phyloP scores from a whole-genome alignment of 495 filamentous ascomycete genomes.

The Beverwykella pulmonaria region DNA sequence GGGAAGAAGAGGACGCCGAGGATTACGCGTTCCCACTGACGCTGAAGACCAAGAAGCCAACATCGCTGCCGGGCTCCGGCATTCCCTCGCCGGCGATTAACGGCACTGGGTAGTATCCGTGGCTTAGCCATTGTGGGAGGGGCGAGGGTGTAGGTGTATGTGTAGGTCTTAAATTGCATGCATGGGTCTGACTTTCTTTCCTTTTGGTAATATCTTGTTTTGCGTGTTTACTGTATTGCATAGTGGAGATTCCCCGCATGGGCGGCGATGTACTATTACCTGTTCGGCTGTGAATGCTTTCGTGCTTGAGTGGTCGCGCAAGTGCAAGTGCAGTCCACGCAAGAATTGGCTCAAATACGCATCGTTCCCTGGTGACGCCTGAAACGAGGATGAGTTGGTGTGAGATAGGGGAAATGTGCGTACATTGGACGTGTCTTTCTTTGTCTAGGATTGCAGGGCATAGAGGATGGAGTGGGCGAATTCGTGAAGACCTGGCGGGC shows the following conservation, averaged over 20 bases:
- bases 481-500: neutral
- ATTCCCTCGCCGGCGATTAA: conserved; percentile 17
- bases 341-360: too few species aligned
- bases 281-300: conserved; percentile 23
- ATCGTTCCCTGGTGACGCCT: neutral
- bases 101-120: conserved; percentile 7
- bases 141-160: neutral
- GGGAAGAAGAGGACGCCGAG: conserved; percentile 89
- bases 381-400: neutral
- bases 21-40: conserved; percentile 93
- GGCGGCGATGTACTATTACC: conserved; percentile 12
- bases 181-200: conserved; percentile 1
- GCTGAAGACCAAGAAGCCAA: conserved; percentile 51
- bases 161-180: neutral
- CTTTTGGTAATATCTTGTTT: neutral
- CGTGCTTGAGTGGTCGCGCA: neutral
- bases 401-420: too few species aligned
- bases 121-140: neutral
- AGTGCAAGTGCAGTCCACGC: neutral
- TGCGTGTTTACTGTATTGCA: conserved; percentile 6
- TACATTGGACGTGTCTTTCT: too few species aligned
- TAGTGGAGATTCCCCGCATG: conserved; percentile 15
- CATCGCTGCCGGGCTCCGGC: conserved; percentile 14
- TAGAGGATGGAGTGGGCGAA: neutral
- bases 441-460: too few species aligned